Conservation (phyloP, 2,329 filamentous ascomycete genomes). For the Cadophora sp. region DNA sequence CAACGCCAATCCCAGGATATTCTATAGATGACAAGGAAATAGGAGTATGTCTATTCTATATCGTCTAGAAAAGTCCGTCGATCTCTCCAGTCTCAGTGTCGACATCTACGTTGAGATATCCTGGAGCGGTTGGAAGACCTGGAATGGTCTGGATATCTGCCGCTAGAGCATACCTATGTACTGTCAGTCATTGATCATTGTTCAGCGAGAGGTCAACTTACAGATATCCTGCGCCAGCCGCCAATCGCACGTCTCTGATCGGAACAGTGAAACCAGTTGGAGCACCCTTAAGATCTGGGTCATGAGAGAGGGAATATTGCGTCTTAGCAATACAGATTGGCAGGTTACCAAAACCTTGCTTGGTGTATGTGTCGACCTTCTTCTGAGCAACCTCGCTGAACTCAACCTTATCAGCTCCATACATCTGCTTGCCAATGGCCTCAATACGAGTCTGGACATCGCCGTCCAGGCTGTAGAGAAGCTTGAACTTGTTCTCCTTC, state of each 20-base stretch:
- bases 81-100: conserved; percentile 85
- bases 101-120: conserved; percentile 92
- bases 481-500: conserved; percentile 85
- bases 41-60: neutral
- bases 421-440: conserved; percentile 90
- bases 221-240: conserved; percentile 91
- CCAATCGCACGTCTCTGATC: conserved; percentile 92
- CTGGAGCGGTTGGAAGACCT: conserved; percentile 90
- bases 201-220: conserved; percentile 52
- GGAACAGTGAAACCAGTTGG: conserved; percentile 94
- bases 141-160: conserved; percentile 99
- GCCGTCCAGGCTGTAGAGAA: conserved; percentile 83
- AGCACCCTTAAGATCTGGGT: conserved; percentile 92
- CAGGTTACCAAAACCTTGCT: conserved; percentile 89
- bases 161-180: conserved; percentile 80
- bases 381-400: conserved; percentile 94
- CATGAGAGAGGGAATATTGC: conserved; percentile 94
- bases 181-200: conserved; percentile 44
- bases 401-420: conserved; percentile 87
- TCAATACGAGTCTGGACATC: conserved; percentile 89
- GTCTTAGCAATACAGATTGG: conserved; percentile 99
- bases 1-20: conserved; percentile 15
- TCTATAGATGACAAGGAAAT: conserved; percentile 14
- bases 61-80: conserved; percentile 80
- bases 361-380: conserved; percentile 94